Evolutionary conservation across 352 stramenopile genomes (phyloP), one percentile per base, ranked within the genome.

Genomic region (Halophytophthora polymorphica): DNA sequence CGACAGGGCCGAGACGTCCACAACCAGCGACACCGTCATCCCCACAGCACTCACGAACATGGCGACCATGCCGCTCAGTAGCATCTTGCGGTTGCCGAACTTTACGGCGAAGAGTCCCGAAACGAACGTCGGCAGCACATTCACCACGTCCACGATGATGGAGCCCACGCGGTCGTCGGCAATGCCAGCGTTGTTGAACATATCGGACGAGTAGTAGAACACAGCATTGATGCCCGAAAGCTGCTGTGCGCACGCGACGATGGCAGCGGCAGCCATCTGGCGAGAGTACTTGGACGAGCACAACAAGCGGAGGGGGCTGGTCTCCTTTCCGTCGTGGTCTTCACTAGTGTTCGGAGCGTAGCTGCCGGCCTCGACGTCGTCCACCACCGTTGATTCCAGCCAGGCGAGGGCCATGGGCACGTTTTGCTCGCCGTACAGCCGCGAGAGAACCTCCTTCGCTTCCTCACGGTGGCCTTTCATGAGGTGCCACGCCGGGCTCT

Each of bases 401-500:
- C n/a, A n/a, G n/a, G n/a, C n/a, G n/a, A n/a, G n/a, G n/a, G n/a
- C n/a, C n/a, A n/a, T n/a, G n/a, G n/a, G n/a, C n/a, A n/a, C n/a
- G n/a, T n/a, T n/a, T n/a, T n/a, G n/a, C n/a, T 63, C 35, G 0
- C 71, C 69, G 41, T 67, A 79, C 8, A 83, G 47, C 7, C 44
- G 42, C 2, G 46, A 45, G 19, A 83, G 43, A 8, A 64, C 68
- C 5, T 22, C 19, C 17, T 70, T 41, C 2, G 73, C 70, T 28
- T n/a, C n/a, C n/a, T n/a, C n/a, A n/a, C 68, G 28, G 6, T 40
- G 10, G 12, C 43, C 58, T 31, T 60, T 63, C 11, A 82, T 31
- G n/a, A 82, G n/a, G n/a, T n/a, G 44, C 70, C 73, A 84, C 35
- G 63, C 53, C 1, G 73, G 73, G 22, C 70, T 82, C 52, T 84